Conservation (phyloP, 2,329 filamentous ascomycete species). For the Sarocladium kiliense region DNA sequence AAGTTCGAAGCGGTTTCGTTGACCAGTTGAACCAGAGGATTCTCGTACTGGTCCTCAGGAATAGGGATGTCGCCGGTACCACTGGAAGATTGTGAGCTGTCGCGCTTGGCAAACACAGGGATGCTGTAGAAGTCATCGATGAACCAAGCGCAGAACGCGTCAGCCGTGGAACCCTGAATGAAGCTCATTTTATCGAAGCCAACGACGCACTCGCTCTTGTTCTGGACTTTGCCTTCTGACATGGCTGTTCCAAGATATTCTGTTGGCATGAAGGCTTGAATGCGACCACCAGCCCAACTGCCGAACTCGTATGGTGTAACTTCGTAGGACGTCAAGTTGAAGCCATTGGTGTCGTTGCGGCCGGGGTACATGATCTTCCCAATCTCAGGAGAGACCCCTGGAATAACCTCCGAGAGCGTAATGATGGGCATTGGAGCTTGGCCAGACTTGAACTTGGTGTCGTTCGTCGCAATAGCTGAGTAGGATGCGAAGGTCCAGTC, state of each 20-base stretch:
- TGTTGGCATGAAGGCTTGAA: slow-evolving; percentile 23
- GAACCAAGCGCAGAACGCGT: slow-evolving; percentile 22
- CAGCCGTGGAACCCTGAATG: slow-evolving; percentile 23
- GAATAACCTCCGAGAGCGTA: slow-evolving; percentile 21
- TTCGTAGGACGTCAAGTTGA: slow-evolving; percentile 26
- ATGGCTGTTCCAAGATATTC: slow-evolving; percentile 24
- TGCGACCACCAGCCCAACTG: slow-evolving; percentile 22
- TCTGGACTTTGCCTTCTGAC: slow-evolving; percentile 17
- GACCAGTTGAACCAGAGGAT: slow-evolving; percentile 18
- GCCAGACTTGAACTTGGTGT: slow-evolving; percentile 14
- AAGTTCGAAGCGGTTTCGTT: slow-evolving; percentile 19
- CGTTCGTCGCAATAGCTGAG: slow-evolving; percentile 17
- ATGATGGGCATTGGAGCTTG: slow-evolving; percentile 23
- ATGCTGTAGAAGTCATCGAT: slow-evolving; percentile 21
- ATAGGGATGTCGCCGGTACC: slow-evolving; percentile 13
- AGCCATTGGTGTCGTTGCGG: slow-evolving; percentile 19
- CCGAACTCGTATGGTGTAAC: slow-evolving; percentile 27
- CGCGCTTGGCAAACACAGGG: slow-evolving; percentile 19
- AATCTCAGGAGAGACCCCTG: slow-evolving; percentile 21
- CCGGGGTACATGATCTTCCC: slow-evolving; percentile 22
- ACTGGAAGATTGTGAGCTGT: background rate
- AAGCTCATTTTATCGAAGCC: slow-evolving; percentile 26
- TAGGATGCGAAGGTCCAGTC: slow-evolving; percentile 16
- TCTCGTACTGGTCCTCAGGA: slow-evolving; percentile 14
- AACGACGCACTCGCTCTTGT: slow-evolving; percentile 21